Base-by-base conservation (phyloP, 176 grass and related monocot species). In the Oryza punctata region DNA sequence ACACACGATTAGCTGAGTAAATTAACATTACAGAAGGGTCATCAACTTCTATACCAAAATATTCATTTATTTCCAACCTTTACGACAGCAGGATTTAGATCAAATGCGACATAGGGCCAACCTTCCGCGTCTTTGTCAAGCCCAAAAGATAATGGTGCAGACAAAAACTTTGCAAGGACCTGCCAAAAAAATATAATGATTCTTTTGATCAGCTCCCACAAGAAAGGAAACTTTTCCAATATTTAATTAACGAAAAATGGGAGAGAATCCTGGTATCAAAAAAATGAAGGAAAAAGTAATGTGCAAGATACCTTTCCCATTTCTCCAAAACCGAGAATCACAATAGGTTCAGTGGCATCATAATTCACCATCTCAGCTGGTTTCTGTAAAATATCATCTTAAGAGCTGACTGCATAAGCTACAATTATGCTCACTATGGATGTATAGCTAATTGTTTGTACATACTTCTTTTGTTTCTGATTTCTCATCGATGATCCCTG, bases 251-350 rank as follows among this genome's bases (percentile, higher is more conserved):
- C 21, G 7, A 4, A 59, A 59, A 59, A 59, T 13, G 19, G 52
- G 2, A 59, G 54, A 59, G 4, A 1, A 59, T 59, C 54, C 54
- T n/a, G 19, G 2, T 59, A 59, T 59, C 54, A 59, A 59, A 59
- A 10, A 59, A 59, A 59, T n/a, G 54, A 59, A 59, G 54, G 7
- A 15, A 86, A 86, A 85, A 61, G 63, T 65, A 78, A 28, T 26
- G 73, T 67, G 66, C 7, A 66, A 68, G 25, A 44, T 94, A 98
- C 91, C 91, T 95, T 87, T 32, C 96, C 96, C 93, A 95, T 95
- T 83, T 95, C 89, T 75, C 81, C 93, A 88, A 98, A 98, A 78
- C 96, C 96, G 76, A 98, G 87, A 90, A 98, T 94, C 67, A 98
- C 82, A 77, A 98, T 82, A 54, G 96, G 96, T 86, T 98, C 93